Evolutionary conservation across 2,329 filamentous ascomycete species (phyloP).

Genomic region (Colletotrichum nymphaeae): DNA sequence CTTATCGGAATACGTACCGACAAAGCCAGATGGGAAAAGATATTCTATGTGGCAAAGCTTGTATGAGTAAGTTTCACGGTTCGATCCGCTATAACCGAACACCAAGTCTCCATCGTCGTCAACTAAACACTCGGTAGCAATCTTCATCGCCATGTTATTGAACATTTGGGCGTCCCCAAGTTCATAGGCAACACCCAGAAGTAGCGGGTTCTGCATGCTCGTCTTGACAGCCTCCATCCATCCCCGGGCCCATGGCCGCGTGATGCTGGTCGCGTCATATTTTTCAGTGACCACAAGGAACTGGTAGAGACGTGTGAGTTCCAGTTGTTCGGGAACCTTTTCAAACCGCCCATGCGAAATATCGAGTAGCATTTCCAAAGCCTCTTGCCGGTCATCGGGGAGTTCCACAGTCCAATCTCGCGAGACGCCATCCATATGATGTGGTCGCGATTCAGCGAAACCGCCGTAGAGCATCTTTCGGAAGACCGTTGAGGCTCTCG

Average conservation of each 20-base stretch:
- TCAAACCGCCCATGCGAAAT: slow-evolving; percentile 45
- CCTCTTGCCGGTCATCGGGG: slow-evolving; percentile 44
- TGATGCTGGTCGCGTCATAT: slow-evolving; percentile 42
- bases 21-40: not conserved
- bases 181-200: slow-evolving; percentile 47
- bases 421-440: not conserved
- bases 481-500: slow-evolving; percentile 42
- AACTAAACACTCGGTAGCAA: slow-evolving; percentile 38
- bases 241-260: slow-evolving; percentile 40
- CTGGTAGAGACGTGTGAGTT: slow-evolving; percentile 41
- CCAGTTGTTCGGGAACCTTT: slow-evolving; percentile 39
- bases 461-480: slow-evolving; percentile 43
- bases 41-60: slow-evolving; percentile 17
- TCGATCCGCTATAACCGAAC: slow-evolving; percentile 5
- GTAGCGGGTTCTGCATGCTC: slow-evolving; percentile 34
- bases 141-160: slow-evolving; percentile 35
- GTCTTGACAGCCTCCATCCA: slow-evolving; percentile 38
- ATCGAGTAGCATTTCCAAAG: slow-evolving; percentile 43
- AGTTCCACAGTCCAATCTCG: slow-evolving; percentile 43
- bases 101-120: slow-evolving; percentile 23
- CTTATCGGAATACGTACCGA: not conserved
- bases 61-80: slow-evolving; percentile 5
- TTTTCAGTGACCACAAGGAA: slow-evolving; percentile 45
- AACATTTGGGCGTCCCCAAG: slow-evolving; percentile 42
- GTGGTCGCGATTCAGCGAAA: slow-evolving; percentile 40